Evolutionary conservation across 768 basidiomycete genomes (phyloP), one percentile per base, ranked within the genome.

Genomic region (Termitomyces sp.): DNA sequence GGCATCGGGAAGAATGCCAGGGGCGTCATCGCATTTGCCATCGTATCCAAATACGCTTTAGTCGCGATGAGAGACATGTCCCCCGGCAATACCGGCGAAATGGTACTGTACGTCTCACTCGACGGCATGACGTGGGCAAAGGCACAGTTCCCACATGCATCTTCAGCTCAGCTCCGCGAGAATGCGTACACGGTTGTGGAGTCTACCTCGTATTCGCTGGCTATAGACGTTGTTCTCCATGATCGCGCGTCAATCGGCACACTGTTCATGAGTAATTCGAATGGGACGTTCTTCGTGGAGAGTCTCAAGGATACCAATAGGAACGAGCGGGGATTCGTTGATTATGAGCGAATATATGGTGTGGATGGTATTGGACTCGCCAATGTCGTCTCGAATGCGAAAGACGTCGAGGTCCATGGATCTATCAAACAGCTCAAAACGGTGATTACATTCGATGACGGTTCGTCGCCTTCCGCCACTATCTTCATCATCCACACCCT

Each of bases 151-250:
- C 97, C 97, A 3, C 97, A 97, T 66, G 87, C 90, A 3, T 86
- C 85, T 0, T 84, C 82, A 2, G 86, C 89, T 2, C 79, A 80
- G 35, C 79, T 97, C 14, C 81, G 86, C 7, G 93, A 95, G 73
- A 95, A 96, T 67, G 91, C 91, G 6, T 98, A 99, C 68, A 99
- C 97, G 10, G 86, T 99, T 63, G 88, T 99, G 57, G 94, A 98
- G 71, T 89, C 88, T 3, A 95, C 93, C 9, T 86, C 87, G 0
- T 94, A 98, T 67, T 98, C 95, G 7, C 80, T 99, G 25, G 92
- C 89, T 4, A 91, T 99, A 39, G 97, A 99, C 66, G 95, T 98
- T 45, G 83, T 96, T 50, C 78, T 91, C 9, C 83, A 86, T 55
- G 82, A 87, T 60, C 70, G 74, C 48, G 76, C 79, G 57, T 68